phyloP scores from a whole-genome alignment of 2,329 filamentous ascomycete genomes.

The Trichoderma arundinaceum region DNA sequence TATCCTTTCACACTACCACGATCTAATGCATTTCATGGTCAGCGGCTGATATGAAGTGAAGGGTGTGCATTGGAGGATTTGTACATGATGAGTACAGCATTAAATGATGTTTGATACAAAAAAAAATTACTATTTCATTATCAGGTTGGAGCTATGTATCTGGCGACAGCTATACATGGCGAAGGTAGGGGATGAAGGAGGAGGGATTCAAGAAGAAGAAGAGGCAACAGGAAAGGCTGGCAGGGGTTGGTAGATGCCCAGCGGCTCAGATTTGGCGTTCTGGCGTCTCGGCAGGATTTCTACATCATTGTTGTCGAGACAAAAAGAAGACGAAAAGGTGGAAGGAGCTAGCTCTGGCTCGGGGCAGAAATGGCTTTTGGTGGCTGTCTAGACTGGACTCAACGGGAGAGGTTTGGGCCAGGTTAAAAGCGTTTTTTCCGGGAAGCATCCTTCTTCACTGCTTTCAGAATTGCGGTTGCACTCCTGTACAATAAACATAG shows the following conservation, averaged over 20 bases:
- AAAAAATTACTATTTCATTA: constrained; percentile 5
- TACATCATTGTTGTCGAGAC: constrained; percentile 31
- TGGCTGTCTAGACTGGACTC: constrained; percentile 8
- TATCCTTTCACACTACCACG: constrained; percentile 7
- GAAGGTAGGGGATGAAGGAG: constrained; percentile 10
- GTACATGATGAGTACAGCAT: constrained; percentile 7
- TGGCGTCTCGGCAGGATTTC: constrained; percentile 40
- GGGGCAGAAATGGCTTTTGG: neutral
- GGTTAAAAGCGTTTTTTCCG: constrained; percentile 23
- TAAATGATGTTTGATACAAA: constrained; percentile 12
- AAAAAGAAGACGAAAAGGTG: constrained; percentile 20
- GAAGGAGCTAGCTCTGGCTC: constrained; percentile 16
- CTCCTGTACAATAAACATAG: constrained; percentile 32
- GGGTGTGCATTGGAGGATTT: constrained; percentile 5
- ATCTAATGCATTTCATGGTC: constrained; percentile 8
- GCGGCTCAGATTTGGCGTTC: constrained; percentile 39
- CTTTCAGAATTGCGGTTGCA: constrained; percentile 19
- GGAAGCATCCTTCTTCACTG: constrained; percentile 15
- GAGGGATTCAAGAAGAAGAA: constrained; percentile 32
- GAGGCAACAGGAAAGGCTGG: constrained; percentile 3
- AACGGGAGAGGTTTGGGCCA: constrained; percentile 4
- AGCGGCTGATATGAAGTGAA: neutral
- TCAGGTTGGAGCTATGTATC: neutral
- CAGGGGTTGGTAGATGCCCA: constrained; percentile 35
- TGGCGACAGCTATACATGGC: neutral